These are phyloP conservation scores for Vigna hirtella DNA, from an alignment of 306 rosid genomes.

Conservation along the genomic window DNA sequence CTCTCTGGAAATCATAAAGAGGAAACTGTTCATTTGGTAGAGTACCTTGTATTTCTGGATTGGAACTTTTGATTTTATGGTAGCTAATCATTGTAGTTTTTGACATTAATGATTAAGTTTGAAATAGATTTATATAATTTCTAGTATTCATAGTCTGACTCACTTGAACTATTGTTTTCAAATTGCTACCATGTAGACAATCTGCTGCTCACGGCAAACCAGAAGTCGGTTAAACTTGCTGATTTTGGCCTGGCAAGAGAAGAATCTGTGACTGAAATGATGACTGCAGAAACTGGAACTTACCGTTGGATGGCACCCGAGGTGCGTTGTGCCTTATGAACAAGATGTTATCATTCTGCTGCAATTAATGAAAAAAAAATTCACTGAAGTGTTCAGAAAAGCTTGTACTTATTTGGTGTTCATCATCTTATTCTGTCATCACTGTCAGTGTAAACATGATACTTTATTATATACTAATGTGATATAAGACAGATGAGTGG, in stretches of 20 bases:
- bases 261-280: slow-evolving; percentile 91
- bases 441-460: not conserved
- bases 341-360: not conserved
- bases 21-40: not conserved
- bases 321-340: slow-evolving; percentile 54
- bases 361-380: not conserved
- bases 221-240: slow-evolving; percentile 82
- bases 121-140: slow-evolving; percentile 44
- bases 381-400: not conserved
- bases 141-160: not conserved
- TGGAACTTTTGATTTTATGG: slow-evolving; percentile 65
- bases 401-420: not conserved
- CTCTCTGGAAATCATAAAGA: not conserved
- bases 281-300: slow-evolving; percentile 94
- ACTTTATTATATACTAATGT: not conserved
- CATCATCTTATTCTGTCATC: slow-evolving; percentile 5
- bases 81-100: slow-evolving; percentile 28
- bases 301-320: slow-evolving; percentile 97
- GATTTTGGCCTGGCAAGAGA: slow-evolving; percentile 93
- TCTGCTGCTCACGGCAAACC: slow-evolving; percentile 80
- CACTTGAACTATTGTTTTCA: not conserved
- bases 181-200: slow-evolving; percentile 60
- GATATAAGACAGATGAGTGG: not conserved
- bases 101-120: slow-evolving; percentile 9
- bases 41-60: slow-evolving; percentile 6